Percentiles rank a stretch among this genome's conserved stretches.
Evolutionary conservation across 2,329 filamentous ascomycete species (phyloP).

Genomic region (Bertia moriformis): DNA sequence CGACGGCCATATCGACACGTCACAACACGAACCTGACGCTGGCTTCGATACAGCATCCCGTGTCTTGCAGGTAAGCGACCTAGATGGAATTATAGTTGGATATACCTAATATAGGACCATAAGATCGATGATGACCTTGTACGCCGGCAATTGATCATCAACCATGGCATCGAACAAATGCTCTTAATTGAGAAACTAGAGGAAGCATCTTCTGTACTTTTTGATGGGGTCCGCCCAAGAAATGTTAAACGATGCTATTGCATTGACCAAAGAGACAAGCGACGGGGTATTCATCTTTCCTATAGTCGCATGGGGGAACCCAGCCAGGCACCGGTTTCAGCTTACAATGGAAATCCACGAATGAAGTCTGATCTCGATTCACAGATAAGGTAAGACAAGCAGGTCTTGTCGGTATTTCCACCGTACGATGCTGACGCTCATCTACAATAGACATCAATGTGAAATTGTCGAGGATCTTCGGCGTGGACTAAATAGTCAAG

Average conservation of each 20-base stretch:
- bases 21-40: conserved; percentile 33
- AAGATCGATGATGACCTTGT: conserved; percentile 39
- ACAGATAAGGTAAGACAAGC: conserved; percentile 18
- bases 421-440: not conserved
- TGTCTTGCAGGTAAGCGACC: conserved; percentile 21
- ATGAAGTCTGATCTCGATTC: conserved; percentile 43
- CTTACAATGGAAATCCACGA: conserved; percentile 28
- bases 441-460: not conserved
- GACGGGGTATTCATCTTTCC: conserved; percentile 24
- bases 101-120: not conserved
- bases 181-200: conserved; percentile 37
- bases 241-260: conserved; percentile 42
- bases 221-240: conserved; percentile 20
- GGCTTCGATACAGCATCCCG: conserved; percentile 39
- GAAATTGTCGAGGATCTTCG: not conserved
- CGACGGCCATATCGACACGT: conserved; percentile 27
- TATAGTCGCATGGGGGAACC: not conserved
- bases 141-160: conserved; percentile 45
- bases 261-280: conserved; percentile 24
- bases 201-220: conserved; percentile 35
- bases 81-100: not conserved
- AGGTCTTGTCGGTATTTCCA: not conserved
- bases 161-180: conserved; percentile 44
- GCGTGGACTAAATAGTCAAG: not conserved
- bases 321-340: conserved; percentile 5